Evolutionary conservation across 495 filamentous ascomycete genomes (phyloP).

Genomic region (Hypoxylon subgilvum): DNA sequence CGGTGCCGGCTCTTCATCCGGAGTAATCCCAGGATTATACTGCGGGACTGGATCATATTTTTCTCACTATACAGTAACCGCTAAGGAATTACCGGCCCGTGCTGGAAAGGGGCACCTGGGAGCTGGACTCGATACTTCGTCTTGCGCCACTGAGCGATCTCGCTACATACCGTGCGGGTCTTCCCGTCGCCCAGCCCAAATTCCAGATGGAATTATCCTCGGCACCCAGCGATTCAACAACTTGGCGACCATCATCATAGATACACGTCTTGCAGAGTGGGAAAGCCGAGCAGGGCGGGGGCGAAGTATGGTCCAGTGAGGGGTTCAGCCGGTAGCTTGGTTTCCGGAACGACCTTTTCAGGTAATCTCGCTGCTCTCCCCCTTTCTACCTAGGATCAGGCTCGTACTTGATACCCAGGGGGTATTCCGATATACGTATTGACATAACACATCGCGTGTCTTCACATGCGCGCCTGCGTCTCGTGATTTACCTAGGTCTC

Average conservation of each 20-base stretch:
- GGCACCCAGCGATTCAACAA: slow-evolving; percentile 10
- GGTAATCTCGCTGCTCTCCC: slow-evolving; percentile 19
- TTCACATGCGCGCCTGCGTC: slow-evolving; percentile 18
- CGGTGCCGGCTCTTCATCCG: neutral
- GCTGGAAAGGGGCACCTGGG: neutral
- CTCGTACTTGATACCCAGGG: neutral
- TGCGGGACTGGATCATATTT: neutral
- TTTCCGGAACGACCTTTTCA: slow-evolving; percentile 23
- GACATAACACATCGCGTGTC: slow-evolving; percentile 17
- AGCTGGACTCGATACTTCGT: slow-evolving; percentile 5
- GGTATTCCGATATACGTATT: neutral
- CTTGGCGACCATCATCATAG: slow-evolving; percentile 2
- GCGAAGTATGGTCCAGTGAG: slow-evolving; percentile 15
- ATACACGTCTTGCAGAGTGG: slow-evolving; percentile 19
- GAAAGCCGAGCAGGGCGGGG: slow-evolving; percentile 31
- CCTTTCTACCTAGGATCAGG: neutral
- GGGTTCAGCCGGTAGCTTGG: slow-evolving; percentile 15
- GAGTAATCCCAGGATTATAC: neutral
- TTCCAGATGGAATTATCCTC: neutral
- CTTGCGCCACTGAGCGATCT: slow-evolving; percentile 18
- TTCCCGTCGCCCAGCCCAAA: slow-evolving; percentile 9
- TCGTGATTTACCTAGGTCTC: slow-evolving; percentile 5
- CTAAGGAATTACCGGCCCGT: neutral
- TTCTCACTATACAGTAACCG: neutral
- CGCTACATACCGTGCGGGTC: slow-evolving; percentile 19